Conservation (phyloP, 1,284 basidiomycete species). For the Heimioporus punctisporus region DNA sequence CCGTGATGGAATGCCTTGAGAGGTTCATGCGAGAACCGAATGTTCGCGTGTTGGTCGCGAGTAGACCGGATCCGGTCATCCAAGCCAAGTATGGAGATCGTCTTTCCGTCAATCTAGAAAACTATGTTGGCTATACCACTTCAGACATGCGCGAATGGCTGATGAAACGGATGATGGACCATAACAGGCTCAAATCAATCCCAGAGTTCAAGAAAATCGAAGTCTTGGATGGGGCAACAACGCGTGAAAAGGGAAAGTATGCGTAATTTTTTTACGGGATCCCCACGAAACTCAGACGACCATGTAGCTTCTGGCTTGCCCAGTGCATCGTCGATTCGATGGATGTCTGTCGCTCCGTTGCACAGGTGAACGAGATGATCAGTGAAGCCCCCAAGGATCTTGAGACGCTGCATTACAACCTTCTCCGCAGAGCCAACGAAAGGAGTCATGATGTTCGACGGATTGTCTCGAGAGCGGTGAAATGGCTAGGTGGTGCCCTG, state of each 20-base stretch:
- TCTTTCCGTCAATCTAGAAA: conserved; percentile 22
- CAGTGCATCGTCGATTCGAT: conserved; percentile 29
- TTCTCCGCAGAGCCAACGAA: conserved; percentile 24
- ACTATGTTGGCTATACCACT: conserved; percentile 21
- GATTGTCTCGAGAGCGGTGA: conserved; percentile 26
- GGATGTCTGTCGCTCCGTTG: conserved; percentile 25
- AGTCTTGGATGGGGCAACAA: conserved; percentile 18
- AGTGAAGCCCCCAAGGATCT: conserved; percentile 19
- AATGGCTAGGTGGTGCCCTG: conserved; percentile 30
- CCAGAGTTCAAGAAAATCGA: conserved; percentile 25
- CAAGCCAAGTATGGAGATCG: conserved; percentile 16
- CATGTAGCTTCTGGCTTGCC: conserved; percentile 27
- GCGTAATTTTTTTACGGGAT: conserved; percentile 1
- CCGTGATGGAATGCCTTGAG: conserved; percentile 25
- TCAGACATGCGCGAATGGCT: conserved; percentile 29
- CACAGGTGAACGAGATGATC: conserved; percentile 24
- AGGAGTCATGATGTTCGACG: conserved; percentile 25
- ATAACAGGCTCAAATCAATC: conserved; percentile 22
- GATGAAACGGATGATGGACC: conserved; percentile 26
- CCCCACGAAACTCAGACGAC: neutral
- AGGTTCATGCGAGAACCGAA: conserved; percentile 22
- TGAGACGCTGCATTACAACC: conserved; percentile 20
- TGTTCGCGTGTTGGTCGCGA: conserved; percentile 25
- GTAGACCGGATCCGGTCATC: conserved; percentile 24
- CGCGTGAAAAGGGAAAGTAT: conserved; percentile 20